A percentile compares a stretch with the other conserved stretches of the same genome.
phyloP scores from a whole-genome alignment of 345 rosid genomes.

The Heritiera fomes region DNA sequence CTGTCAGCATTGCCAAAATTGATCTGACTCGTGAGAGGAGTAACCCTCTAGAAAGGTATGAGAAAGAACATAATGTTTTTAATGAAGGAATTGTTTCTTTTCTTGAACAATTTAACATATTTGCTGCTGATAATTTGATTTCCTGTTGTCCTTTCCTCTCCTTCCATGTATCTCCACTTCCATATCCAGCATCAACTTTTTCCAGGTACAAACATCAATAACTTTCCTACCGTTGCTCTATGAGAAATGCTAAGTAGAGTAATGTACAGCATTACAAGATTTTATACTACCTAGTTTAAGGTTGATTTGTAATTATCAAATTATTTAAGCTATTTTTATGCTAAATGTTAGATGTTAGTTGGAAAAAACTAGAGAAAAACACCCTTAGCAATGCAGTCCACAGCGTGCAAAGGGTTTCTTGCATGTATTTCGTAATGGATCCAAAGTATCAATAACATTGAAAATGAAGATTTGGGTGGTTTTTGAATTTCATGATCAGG shows the following conservation, averaged over 20 bases:
- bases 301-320: not conserved
- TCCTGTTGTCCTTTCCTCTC: constrained; percentile 20
- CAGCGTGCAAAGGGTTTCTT: not conserved
- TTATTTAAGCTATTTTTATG: not conserved
- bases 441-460: not conserved
- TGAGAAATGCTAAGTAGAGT: not conserved
- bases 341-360: not conserved
- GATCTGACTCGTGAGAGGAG: constrained; percentile 51
- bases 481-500: constrained; percentile 35
- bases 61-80: not conserved
- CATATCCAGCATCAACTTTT: constrained; percentile 42
- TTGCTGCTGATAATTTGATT: constrained; percentile 10
- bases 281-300: not conserved
- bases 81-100: not conserved
- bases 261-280: not conserved
- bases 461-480: not conserved
- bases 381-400: not conserved
- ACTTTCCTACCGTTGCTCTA: not conserved
- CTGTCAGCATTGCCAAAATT: constrained; percentile 42
- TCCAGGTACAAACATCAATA: constrained; percentile 39
- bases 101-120: constrained; percentile 2
- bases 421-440: not conserved
- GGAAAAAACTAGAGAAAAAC: not conserved
- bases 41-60: constrained; percentile 49
- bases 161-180: constrained; percentile 25